Percentiles rank a stretch among this genome's conserved stretches.
These are phyloP conservation scores for Vanrija humicola DNA, from an alignment of 1,284 basidiomycete genomes.

Conservation along the genomic window DNA sequence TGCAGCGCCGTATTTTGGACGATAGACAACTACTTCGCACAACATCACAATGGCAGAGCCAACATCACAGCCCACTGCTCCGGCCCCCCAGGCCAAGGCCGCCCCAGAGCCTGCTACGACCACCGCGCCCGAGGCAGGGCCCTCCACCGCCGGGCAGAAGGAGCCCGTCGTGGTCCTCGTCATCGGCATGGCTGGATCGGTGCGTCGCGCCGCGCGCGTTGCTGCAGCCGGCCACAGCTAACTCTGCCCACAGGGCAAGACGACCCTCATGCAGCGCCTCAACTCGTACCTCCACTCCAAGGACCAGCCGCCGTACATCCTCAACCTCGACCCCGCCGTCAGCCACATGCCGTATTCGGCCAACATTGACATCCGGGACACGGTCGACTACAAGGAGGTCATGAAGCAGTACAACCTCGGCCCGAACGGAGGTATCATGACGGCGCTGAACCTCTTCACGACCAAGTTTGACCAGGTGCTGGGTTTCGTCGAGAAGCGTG, in stretches of 20 bases:
- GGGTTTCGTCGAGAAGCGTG: slow-evolving; percentile 83
- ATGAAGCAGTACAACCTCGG: slow-evolving; percentile 99
- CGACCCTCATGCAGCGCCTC: slow-evolving; percentile 90
- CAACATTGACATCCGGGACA: slow-evolving; percentile 98
- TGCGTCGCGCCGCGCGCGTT: slow-evolving; percentile 19
- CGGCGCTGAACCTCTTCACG: slow-evolving; percentile 94
- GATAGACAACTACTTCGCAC: background rate
- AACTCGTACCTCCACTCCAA: slow-evolving; percentile 74
- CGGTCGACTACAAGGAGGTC: slow-evolving; percentile 93
- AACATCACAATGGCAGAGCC: background rate
- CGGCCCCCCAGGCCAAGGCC: background rate
- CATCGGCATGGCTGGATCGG: slow-evolving; percentile 56
- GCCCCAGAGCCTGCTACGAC: background rate
- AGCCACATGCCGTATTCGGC: slow-evolving; percentile 84
- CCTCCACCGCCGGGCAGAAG: slow-evolving; percentile 29
- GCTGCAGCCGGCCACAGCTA: background rate
- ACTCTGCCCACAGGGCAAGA: slow-evolving; percentile 68
- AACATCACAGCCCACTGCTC: background rate
- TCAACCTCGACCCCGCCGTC: slow-evolving; percentile 98
- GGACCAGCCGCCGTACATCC: slow-evolving; percentile 75
- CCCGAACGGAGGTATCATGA: slow-evolving; percentile 96
- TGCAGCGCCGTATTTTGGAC: background rate
- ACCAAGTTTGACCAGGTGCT: slow-evolving; percentile 99
- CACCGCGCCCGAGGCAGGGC: slow-evolving; percentile 1
- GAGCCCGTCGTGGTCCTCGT: slow-evolving; percentile 78